phyloP scores from a whole-genome alignment of 805 yeast genomes.

The Candida multigemmis region DNA sequence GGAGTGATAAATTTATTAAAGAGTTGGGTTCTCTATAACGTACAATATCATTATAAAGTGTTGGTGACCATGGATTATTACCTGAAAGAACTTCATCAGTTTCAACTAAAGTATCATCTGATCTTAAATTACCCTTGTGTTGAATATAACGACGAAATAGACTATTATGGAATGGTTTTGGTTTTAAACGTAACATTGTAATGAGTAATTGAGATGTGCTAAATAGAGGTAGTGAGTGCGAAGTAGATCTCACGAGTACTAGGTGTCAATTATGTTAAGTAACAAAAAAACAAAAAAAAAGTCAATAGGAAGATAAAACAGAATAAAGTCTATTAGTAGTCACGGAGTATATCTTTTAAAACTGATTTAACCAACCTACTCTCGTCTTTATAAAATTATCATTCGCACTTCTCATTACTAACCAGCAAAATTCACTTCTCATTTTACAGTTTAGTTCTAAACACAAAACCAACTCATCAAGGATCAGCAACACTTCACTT shows the following conservation, averaged over 20 bases:
- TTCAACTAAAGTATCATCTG: constrained; percentile 26
- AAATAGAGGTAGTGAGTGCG: no score
- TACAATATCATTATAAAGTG: constrained; percentile 33
- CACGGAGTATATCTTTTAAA: no score
- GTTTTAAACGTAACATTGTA: not conserved
- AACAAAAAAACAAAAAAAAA: constrained; percentile 1
- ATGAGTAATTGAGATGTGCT: no score
- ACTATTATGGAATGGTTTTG: not conserved
- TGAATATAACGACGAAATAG: constrained; percentile 3
- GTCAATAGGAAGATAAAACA: not conserved
- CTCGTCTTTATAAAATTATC: no score
- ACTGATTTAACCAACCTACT: no score
- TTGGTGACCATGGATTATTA: constrained; percentile 39
- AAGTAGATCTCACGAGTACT: no score
- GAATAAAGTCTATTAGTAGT: no score
- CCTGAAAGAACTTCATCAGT: constrained; percentile 31
- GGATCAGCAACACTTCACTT: not conserved
- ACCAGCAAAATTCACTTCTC: not conserved
- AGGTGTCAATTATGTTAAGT: no score
- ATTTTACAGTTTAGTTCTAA: no score
- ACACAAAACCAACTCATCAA: no score
- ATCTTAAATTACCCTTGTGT: constrained; percentile 11
- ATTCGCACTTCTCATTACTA: constrained; percentile 1
- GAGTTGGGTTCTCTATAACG: constrained; percentile 33
- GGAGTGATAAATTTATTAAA: constrained; percentile 36